Percentiles rank a stretch among this genome's conserved stretches.
Evolutionary conservation across 805 yeast species (phyloP).

Genomic region (Komagataella populi): DNA sequence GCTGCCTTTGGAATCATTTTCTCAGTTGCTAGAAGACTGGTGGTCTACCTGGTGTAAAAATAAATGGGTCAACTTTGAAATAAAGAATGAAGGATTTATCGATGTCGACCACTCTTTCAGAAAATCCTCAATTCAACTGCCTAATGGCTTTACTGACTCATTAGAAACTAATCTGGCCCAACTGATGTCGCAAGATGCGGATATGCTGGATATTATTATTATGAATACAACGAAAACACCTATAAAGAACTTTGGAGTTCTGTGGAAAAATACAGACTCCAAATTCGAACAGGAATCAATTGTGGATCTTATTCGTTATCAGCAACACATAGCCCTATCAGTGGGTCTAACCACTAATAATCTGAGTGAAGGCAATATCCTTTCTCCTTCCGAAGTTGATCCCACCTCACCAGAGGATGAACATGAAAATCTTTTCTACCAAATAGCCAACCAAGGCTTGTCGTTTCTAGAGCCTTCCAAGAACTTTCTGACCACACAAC

Average conservation of each 20-base stretch:
- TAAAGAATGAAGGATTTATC: slow-evolving; percentile 20
- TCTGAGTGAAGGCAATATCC: background rate
- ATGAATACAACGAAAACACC: slow-evolving; percentile 17
- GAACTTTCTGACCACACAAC: slow-evolving; percentile 12
- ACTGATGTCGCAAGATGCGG: slow-evolving; percentile 4
- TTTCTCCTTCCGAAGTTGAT: slow-evolving; percentile 12
- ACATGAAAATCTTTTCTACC: slow-evolving; percentile 8
- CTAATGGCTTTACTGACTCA: slow-evolving; percentile 16
- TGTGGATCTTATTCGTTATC: slow-evolving; percentile 8
- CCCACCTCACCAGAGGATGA: slow-evolving; percentile 12
- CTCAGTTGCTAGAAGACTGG: slow-evolving; percentile 15
- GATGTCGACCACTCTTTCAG: slow-evolving; percentile 15
- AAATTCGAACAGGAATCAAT: slow-evolving; percentile 10
- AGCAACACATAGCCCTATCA: slow-evolving; percentile 13
- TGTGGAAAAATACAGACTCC: slow-evolving; percentile 10
- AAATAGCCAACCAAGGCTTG: slow-evolving; percentile 13
- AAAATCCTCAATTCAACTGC: slow-evolving; percentile 15
- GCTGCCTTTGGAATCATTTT: slow-evolving; percentile 5
- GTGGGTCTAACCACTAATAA: slow-evolving; percentile 12
- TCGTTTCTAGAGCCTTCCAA: slow-evolving; percentile 15
- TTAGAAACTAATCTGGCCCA: slow-evolving; percentile 8
- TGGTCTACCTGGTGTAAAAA: slow-evolving; percentile 22
- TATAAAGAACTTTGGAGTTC: slow-evolving; percentile 17
- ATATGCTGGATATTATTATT: slow-evolving; percentile 10
- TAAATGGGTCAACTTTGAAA: slow-evolving; percentile 11